A percentile compares a stretch with the other conserved stretches of the same genome.
phyloP scores from a whole-genome alignment of 257 asterid species.

The Ajuga chamaepitys region DNA sequence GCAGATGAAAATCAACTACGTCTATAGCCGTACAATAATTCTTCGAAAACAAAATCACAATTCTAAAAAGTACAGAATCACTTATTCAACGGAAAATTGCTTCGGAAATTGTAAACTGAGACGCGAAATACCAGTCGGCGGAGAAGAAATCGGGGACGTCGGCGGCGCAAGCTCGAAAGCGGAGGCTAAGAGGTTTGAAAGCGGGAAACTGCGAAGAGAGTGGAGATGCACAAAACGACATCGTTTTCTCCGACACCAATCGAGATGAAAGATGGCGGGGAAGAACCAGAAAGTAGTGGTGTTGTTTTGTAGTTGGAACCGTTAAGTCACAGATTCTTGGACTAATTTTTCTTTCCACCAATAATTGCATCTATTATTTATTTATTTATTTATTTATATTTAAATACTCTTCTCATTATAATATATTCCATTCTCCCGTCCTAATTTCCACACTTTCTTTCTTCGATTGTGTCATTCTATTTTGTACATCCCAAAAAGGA shows the following conservation, averaged over 20 bases:
- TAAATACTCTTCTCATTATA: too few species aligned
- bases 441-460: too few species aligned
- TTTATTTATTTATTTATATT: too few species aligned
- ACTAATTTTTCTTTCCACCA: too few species aligned
- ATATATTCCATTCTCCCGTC: too few species aligned
- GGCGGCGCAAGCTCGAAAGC: conserved; percentile 60
- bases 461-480: too few species aligned
- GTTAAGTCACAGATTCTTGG: too few species aligned
- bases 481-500: too few species aligned
- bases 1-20: too few species aligned
- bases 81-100: background rate
- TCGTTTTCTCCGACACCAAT: conserved; percentile 17
- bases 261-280: conserved; percentile 28
- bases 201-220: conserved; percentile 20
- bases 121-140: conserved; percentile 53
- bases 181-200: conserved; percentile 25
- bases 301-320: background rate
- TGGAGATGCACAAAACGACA: conserved; percentile 49
- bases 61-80: background rate
- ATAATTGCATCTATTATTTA: too few species aligned
- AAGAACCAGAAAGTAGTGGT: conserved; percentile 17
- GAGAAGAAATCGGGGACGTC: conserved; percentile 83
- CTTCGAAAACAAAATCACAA: background rate
- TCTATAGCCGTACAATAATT: too few species aligned
- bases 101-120: background rate